phyloP scores from a whole-genome alignment of 2,329 filamentous ascomycete genomes.

The Penicillium paneum region DNA sequence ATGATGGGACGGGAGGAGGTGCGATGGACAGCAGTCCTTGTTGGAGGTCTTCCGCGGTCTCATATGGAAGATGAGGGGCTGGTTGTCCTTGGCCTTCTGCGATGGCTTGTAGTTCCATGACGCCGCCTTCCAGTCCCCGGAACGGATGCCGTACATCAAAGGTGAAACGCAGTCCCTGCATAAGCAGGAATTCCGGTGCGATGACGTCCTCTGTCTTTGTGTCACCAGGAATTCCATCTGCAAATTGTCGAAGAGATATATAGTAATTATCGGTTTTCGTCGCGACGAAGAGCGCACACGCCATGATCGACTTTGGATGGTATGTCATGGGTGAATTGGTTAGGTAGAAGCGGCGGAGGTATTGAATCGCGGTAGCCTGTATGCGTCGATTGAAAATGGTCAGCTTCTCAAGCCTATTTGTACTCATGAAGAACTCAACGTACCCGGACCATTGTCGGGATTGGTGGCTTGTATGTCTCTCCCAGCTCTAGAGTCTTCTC shows the following conservation, averaged over 20 bases:
- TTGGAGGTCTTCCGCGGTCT: slow-evolving; percentile 33
- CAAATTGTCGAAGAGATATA: slow-evolving; percentile 64
- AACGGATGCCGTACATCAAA: slow-evolving; percentile 92
- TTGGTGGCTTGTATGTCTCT: slow-evolving; percentile 55
- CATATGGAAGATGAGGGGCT: slow-evolving; percentile 28
- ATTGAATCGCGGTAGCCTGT: slow-evolving; percentile 77
- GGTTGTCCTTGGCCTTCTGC: slow-evolving; percentile 56
- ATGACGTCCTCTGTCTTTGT: slow-evolving; percentile 78
- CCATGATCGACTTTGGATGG: slow-evolving; percentile 81
- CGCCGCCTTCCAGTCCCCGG: slow-evolving; percentile 77
- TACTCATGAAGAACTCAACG: slow-evolving; percentile 8
- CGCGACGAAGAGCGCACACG: slow-evolving; percentile 87
- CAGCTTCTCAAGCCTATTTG: not conserved
- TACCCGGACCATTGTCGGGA: slow-evolving; percentile 61
- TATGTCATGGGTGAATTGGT: slow-evolving; percentile 97
- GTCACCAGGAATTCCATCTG: slow-evolving; percentile 65
- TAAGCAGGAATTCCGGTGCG: slow-evolving; percentile 86
- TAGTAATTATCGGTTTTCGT: slow-evolving; percentile 89
- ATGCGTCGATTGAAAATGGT: not conserved
- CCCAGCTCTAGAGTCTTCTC: slow-evolving; percentile 57
- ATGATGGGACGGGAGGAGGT: slow-evolving; percentile 24
- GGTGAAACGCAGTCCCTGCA: slow-evolving; percentile 87
- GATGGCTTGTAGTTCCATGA: slow-evolving; percentile 74
- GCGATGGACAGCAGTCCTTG: slow-evolving; percentile 32
- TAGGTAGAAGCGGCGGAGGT: slow-evolving; percentile 90